Base-by-base conservation (phyloP, 2,329 filamentous ascomycete genomes). In the Herpotrichia juniperi region DNA sequence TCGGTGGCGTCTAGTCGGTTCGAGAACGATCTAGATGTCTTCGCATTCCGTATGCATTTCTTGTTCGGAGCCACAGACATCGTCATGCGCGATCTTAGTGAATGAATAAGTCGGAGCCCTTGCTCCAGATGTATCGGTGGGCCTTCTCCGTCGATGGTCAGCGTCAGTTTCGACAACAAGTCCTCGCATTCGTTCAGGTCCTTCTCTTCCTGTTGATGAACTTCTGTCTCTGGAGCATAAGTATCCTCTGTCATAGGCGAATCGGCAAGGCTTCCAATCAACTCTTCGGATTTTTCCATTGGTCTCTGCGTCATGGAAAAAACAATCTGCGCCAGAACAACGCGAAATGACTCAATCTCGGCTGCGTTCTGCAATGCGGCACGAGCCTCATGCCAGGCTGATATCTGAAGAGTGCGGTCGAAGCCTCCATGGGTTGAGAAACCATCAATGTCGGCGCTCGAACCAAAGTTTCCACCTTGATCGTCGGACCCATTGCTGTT, bases 301-400 rank as follows among this genome's bases (percentile, higher is more conserved):
- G 76, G 76, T 46, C 69, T 68, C 54, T 79, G 76, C 0, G 75
- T 77, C 42, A 79, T 58, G n/a, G 76, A 75, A 51, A 79, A 78
- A 5, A 79, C 73, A 19, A 79, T 75, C 37, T 78, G 74, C 22
- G 77, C 77, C 25, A 79, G 74, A 2, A 75, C 73, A 10, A 79
- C 67, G 2, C 76, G 71, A 53, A 78, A 78, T 1, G 77, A 79
- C n/a, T 76, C 72, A n/a, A 77, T 74, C 2, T 68, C 71, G 9
- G 67, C 61, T 1, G 71, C 72, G 16, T 69, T 61, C 34, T 76
- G 67, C 31, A 79, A 57, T 10, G 74, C 74, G 3, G 66, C 64
- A 1, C 69, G 67, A 26, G 77, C 76, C 57, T 78, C 66, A 48
- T 78, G 72, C 77, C 77, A 79, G 2, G 76, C 66, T 4, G 63